Evolutionary conservation across 306 rosid species (phyloP).

Genomic region (Argentina anserina): DNA sequence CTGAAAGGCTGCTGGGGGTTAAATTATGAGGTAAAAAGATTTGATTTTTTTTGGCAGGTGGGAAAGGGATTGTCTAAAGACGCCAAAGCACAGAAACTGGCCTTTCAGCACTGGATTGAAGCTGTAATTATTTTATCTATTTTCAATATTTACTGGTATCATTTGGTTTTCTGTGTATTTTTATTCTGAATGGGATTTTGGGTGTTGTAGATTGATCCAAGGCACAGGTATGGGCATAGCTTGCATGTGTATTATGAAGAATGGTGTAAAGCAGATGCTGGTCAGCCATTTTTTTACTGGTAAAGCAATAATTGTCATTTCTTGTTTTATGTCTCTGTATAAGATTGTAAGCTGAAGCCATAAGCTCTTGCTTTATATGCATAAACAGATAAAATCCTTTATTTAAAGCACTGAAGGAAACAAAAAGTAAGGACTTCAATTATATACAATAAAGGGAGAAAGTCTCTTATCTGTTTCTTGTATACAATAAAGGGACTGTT

Average conservation of each 20-base stretch:
- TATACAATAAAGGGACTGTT: too few species aligned
- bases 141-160: not conserved
- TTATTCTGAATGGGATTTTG: not conserved
- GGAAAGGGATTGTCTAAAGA: conserved; percentile 85
- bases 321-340: not conserved
- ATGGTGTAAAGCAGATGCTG: conserved; percentile 75
- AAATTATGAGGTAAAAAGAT: not conserved
- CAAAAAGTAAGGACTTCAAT: not conserved
- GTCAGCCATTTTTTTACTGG: conserved; percentile 95
- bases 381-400: not conserved
- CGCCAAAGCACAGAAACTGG: conserved; percentile 85
- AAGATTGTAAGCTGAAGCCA: not conserved
- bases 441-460: not conserved
- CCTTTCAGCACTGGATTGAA: conserved; percentile 98
- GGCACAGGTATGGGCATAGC: conserved; percentile 95
- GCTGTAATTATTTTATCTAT: conserved; percentile 50
- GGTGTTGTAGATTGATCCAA: conserved; percentile 80
- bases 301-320: conserved; percentile 22
- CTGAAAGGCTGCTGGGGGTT: conserved; percentile 14
- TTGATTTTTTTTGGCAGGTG: conserved; percentile 50
- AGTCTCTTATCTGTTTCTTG: not conserved
- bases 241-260: conserved; percentile 71
- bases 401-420: not conserved
- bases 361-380: not conserved
- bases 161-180: conserved; percentile 4